Evolutionary conservation across 306 rosid species (phyloP).

Genomic region (Cicer bijugum): DNA sequence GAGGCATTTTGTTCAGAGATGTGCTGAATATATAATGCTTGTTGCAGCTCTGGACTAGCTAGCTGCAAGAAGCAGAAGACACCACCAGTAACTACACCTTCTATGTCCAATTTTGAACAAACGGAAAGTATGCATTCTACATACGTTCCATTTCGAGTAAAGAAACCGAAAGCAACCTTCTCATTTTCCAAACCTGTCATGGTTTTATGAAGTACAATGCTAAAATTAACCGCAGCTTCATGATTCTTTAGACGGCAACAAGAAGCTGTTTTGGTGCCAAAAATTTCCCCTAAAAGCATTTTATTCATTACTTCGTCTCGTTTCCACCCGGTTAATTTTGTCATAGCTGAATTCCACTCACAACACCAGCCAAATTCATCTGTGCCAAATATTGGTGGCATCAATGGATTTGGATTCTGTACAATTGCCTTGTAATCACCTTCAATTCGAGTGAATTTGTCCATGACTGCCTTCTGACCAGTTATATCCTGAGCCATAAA

Average conservation of each 20-base stretch:
- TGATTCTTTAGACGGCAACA: conserved; percentile 88
- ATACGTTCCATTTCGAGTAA: conserved; percentile 64
- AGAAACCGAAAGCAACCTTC: conserved; percentile 73
- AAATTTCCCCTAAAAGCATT: conserved; percentile 94
- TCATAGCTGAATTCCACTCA: conserved; percentile 96
- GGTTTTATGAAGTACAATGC: conserved; percentile 74
- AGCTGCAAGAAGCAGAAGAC: conserved; percentile 94
- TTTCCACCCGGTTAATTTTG: conserved; percentile 85
- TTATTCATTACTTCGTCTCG: conserved; percentile 84
- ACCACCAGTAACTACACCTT: conserved; percentile 73
- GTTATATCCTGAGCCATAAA: conserved; percentile 98
- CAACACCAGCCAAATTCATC: conserved; percentile 99
- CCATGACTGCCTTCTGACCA: conserved; percentile 89
- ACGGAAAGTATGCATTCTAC: conserved; percentile 85
- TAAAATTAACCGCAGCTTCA: conserved; percentile 83
- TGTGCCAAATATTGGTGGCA: conserved; percentile 92
- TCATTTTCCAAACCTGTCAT: conserved; percentile 77
- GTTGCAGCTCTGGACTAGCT: conserved; percentile 89
- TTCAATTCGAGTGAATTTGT: conserved; percentile 91
- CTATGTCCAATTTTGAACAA: conserved; percentile 75
- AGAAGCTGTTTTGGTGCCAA: conserved; percentile 61
- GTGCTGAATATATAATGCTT: conserved; percentile 82
- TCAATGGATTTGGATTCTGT: conserved; percentile 82
- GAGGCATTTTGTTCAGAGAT: conserved; percentile 79
- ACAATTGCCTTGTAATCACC: conserved; percentile 98